Evolutionary conservation across 2,329 filamentous ascomycete genomes (phyloP).

Genomic region (Xylaria sp.): DNA sequence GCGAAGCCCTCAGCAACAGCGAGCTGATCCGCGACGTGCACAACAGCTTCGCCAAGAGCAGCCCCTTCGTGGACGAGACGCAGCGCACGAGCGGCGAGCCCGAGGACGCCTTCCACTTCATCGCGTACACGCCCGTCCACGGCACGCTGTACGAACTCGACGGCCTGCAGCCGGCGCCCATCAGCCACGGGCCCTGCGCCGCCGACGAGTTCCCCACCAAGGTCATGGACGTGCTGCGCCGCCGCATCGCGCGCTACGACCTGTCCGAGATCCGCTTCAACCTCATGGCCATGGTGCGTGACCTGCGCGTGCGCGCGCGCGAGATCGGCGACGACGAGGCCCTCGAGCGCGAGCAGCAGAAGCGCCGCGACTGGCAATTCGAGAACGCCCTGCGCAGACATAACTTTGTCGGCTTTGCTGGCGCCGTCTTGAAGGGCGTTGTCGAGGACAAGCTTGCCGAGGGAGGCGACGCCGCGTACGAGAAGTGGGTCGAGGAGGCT

Average conservation of each 20-base stretch:
- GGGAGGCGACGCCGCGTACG: slow-evolving; percentile 71
- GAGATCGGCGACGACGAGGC: slow-evolving; percentile 86
- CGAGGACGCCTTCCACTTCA: slow-evolving; percentile 97
- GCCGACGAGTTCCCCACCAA: slow-evolving; percentile 74
- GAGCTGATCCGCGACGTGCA: slow-evolving; percentile 81
- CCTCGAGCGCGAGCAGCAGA: slow-evolving; percentile 81
- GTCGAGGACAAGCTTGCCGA: slow-evolving; percentile 77
- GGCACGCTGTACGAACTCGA: slow-evolving; percentile 92
- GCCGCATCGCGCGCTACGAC: slow-evolving; percentile 86
- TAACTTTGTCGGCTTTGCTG: slow-evolving; percentile 96
- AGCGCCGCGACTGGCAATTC: slow-evolving; percentile 88
- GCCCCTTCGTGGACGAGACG: slow-evolving; percentile 93
- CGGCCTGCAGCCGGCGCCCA: slow-evolving; percentile 91
- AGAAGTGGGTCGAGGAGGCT: slow-evolving; percentile 77
- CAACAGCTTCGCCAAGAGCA: slow-evolving; percentile 89
- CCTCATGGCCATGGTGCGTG: slow-evolving; percentile 88
- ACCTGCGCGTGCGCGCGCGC: slow-evolving; percentile 78
- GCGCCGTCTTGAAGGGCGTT: slow-evolving; percentile 88
- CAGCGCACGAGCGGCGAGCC: slow-evolving; percentile 75
- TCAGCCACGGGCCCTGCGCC: slow-evolving; percentile 82
- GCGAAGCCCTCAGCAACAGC: slow-evolving; percentile 70
- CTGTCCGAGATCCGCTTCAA: slow-evolving; percentile 93
- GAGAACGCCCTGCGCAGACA: slow-evolving; percentile 92
- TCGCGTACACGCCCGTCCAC: slow-evolving; percentile 87
- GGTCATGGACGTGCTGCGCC: slow-evolving; percentile 87